phyloP scores from a whole-genome alignment of 2,329 filamentous ascomycete genomes.

The Ophiostoma populinum region DNA sequence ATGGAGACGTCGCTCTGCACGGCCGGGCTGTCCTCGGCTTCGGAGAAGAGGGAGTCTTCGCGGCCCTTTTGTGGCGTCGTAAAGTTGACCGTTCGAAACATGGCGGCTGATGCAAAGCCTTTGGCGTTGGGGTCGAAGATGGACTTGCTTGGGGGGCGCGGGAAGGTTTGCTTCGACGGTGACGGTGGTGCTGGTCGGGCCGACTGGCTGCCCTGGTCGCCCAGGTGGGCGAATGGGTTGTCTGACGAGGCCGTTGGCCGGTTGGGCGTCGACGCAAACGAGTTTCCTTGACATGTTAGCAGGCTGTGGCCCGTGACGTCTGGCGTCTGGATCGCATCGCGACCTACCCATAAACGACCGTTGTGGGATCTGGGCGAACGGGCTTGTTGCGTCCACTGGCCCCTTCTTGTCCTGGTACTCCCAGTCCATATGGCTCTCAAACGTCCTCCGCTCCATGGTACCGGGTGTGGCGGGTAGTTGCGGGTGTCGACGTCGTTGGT shows the following conservation, averaged over 20 bases:
- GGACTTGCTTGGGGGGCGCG: constrained; percentile 23
- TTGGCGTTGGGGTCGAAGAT: constrained; percentile 27
- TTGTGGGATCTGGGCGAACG: constrained; percentile 37
- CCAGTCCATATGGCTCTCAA: constrained; percentile 49
- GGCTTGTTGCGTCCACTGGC: constrained; percentile 42
- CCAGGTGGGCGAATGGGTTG: constrained; percentile 14
- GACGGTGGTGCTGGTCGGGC: constrained; percentile 8
- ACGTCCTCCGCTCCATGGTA: constrained; percentile 30
- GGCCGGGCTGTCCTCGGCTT: constrained; percentile 44
- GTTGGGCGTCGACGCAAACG: constrained; percentile 10
- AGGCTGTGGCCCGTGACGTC: not conserved
- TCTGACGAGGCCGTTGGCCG: no score
- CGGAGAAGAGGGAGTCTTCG: constrained; percentile 36
- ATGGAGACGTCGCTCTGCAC: constrained; percentile 37
- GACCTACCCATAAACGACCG: constrained; percentile 25
- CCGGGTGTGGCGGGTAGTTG: not conserved
- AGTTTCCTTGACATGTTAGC: constrained; percentile 8
- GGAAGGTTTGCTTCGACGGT: constrained; percentile 18
- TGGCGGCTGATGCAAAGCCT: constrained; percentile 29
- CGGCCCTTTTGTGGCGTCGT: constrained; percentile 43
- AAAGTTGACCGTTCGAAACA: constrained; percentile 47
- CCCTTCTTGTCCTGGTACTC: constrained; percentile 40
- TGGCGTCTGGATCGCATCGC: not conserved
- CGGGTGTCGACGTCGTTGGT: not conserved
- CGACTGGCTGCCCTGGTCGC: not conserved